Percentiles rank a stretch among this genome's conserved stretches.
These are phyloP conservation scores for Aspergillus coremiiformis DNA, from an alignment of 495 filamentous ascomycete species.

Conservation along the genomic window DNA sequence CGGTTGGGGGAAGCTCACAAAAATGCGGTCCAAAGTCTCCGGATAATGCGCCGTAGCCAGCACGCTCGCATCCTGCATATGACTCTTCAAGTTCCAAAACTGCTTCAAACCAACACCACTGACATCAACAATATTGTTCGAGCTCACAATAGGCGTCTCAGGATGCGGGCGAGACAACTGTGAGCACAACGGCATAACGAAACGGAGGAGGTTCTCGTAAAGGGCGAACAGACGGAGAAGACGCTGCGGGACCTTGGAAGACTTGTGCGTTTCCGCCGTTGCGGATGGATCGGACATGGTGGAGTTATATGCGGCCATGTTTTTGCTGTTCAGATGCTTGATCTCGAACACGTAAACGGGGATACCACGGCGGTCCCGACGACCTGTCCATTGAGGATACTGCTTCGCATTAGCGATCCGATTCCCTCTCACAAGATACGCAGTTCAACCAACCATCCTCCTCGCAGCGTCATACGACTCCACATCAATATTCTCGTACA, in stretches of 20 bases:
- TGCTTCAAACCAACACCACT: constrained; percentile 76
- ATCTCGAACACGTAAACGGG: constrained; percentile 87
- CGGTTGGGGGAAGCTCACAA: constrained; percentile 43
- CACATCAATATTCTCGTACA: constrained; percentile 73
- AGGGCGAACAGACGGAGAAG: constrained; percentile 76
- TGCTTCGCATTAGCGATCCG: constrained; percentile 23
- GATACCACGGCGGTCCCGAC: constrained; percentile 79
- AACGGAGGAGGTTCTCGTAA: constrained; percentile 84
- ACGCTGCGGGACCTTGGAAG: constrained; percentile 49
- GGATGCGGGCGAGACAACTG: constrained; percentile 62
- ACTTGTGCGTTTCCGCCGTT: constrained; percentile 51
- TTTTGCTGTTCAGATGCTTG: constrained; percentile 70
- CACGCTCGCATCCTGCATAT: constrained; percentile 84
- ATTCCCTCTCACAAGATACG: not conserved
- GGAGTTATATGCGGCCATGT: constrained; percentile 65
- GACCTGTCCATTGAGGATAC: constrained; percentile 92
- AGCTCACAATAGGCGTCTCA: constrained; percentile 73
- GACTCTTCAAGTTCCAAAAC: constrained; percentile 84
- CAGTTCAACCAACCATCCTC: constrained; percentile 53
- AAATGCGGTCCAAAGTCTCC: constrained; percentile 81
- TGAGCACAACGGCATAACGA: constrained; percentile 76
- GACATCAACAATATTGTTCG: constrained; percentile 86
- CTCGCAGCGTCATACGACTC: constrained; percentile 74
- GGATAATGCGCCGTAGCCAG: constrained; percentile 90
- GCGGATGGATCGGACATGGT: constrained; percentile 46